These are phyloP conservation scores for Ganoderma boninense DNA, from an alignment of 1,284 basidiomycete genomes.

Conservation along the genomic window DNA sequence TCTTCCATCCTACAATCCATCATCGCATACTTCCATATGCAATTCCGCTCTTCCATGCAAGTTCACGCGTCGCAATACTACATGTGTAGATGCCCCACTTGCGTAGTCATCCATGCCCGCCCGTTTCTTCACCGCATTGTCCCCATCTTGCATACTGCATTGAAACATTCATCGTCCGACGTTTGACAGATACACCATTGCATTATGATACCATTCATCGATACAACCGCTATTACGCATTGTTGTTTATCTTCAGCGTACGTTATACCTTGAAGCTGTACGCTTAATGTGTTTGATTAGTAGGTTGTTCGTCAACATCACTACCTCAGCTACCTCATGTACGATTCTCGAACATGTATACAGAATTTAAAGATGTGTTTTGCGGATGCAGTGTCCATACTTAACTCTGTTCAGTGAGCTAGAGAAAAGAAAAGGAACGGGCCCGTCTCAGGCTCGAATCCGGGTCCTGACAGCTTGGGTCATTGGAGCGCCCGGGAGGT, in stretches of 20 bases:
- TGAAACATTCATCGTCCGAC: neutral
- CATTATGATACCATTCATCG: constrained; percentile 6
- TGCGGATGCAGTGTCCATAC: neutral
- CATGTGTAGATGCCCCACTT: constrained; percentile 1
- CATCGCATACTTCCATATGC: constrained; percentile 17
- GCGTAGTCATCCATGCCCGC: neutral
- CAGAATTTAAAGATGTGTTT: neutral
- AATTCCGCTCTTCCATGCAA: constrained; percentile 15
- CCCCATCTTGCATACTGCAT: constrained; percentile 9
- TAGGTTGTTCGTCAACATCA: constrained; percentile 13
- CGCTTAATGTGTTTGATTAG: constrained; percentile 20
- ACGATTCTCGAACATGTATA: constrained; percentile 7
- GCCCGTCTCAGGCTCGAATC: constrained; percentile 13
- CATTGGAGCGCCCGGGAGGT: constrained; percentile 21
- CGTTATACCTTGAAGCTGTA: constrained; percentile 2
- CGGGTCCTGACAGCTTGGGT: neutral
- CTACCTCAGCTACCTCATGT: constrained; percentile 8
- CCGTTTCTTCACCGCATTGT: neutral
- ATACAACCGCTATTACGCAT: neutral
- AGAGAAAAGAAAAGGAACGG: neutral
- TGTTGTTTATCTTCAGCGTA: constrained; percentile 9
- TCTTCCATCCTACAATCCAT: constrained; percentile 21
- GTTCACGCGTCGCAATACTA: constrained; percentile 12
- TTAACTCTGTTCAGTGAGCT: neutral
- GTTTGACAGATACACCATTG: neutral